Conservation (phyloP, 1,139 yeast species). For the Debaryomyces udenii region DNA sequence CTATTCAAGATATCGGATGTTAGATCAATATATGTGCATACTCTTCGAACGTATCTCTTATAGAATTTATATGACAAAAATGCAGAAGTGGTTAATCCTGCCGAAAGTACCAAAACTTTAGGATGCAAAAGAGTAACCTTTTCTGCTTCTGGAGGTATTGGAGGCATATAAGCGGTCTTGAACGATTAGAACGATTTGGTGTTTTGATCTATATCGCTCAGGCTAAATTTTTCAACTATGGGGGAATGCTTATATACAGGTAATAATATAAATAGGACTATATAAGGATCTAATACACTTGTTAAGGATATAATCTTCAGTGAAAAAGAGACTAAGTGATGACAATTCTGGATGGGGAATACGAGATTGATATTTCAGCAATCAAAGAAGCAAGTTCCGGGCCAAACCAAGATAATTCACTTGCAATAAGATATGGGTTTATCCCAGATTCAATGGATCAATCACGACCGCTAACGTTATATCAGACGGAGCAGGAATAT, state of each 20-base stretch:
- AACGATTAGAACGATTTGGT: no score
- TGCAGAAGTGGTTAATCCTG: slow-evolving; percentile 37
- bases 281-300: not conserved
- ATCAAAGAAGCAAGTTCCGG: slow-evolving; percentile 19
- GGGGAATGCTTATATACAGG: slow-evolving; percentile 4
- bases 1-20: slow-evolving; percentile 42
- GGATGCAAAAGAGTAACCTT: slow-evolving; percentile 34
- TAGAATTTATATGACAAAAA: slow-evolving; percentile 38
- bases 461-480: slow-evolving; percentile 34
- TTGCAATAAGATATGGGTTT: slow-evolving; percentile 47
- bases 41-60: slow-evolving; percentile 36
- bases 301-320: not conserved
- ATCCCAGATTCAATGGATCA: slow-evolving; percentile 50
- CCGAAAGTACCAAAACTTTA: slow-evolving; percentile 42
- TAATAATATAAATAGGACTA: slow-evolving; percentile 2
- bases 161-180: slow-evolving; percentile 13
- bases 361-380: slow-evolving; percentile 43
- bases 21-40: slow-evolving; percentile 41
- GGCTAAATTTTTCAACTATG: not conserved
- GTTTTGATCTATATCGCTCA: not conserved
- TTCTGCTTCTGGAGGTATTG: slow-evolving; percentile 13
- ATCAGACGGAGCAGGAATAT: slow-evolving; percentile 39
- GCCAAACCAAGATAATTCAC: slow-evolving; percentile 21
- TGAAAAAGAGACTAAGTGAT: slow-evolving; percentile 15
- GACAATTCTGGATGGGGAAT: slow-evolving; percentile 49